A percentile compares a stretch with the other conserved stretches of the same genome.
phyloP scores from a whole-genome alignment of 2,329 filamentous ascomycete genomes.

The Cadophora sp. region DNA sequence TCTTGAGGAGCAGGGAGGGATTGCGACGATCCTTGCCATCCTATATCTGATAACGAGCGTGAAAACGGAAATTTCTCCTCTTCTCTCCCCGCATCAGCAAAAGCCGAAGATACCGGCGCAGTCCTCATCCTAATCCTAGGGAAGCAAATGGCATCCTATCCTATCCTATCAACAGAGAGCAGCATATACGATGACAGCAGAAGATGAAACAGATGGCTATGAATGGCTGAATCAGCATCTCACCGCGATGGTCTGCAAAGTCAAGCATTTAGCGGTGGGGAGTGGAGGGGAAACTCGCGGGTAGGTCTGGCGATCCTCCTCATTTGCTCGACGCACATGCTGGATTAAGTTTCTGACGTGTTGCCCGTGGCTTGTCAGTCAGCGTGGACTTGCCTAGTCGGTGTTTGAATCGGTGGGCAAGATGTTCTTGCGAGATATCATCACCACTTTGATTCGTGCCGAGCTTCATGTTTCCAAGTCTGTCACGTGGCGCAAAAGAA shows the following conservation, averaged over 20 bases:
- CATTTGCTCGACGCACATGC: slow-evolving; percentile 17
- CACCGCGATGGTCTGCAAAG: slow-evolving; percentile 12
- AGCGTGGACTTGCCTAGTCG: background rate
- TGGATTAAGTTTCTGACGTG: slow-evolving; percentile 9
- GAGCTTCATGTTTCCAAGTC: background rate
- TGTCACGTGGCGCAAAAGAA: background rate
- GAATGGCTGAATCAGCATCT: slow-evolving; percentile 20
- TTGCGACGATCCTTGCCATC: slow-evolving; percentile 1
- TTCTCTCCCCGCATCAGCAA: slow-evolving; percentile 7
- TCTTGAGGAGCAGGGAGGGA: background rate
- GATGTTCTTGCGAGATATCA: background rate
- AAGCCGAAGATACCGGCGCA: slow-evolving; percentile 25
- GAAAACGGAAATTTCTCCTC: background rate
- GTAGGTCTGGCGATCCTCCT: slow-evolving; percentile 19
- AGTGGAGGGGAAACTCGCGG: slow-evolving; percentile 6
- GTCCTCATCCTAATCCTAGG: background rate
- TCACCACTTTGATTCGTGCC: background rate
- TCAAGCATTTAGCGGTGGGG: slow-evolving; percentile 17
- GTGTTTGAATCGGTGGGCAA: background rate
- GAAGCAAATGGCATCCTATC: background rate
- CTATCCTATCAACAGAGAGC: background rate
- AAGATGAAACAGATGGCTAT: slow-evolving; percentile 10
- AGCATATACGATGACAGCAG: background rate
- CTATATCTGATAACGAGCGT: slow-evolving; percentile 2
- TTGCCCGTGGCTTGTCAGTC: background rate